Percentiles rank a stretch among this genome's conserved stretches.
Evolutionary conservation across 2,329 filamentous ascomycete species (phyloP).

Genomic region (Beauveria caledonica): DNA sequence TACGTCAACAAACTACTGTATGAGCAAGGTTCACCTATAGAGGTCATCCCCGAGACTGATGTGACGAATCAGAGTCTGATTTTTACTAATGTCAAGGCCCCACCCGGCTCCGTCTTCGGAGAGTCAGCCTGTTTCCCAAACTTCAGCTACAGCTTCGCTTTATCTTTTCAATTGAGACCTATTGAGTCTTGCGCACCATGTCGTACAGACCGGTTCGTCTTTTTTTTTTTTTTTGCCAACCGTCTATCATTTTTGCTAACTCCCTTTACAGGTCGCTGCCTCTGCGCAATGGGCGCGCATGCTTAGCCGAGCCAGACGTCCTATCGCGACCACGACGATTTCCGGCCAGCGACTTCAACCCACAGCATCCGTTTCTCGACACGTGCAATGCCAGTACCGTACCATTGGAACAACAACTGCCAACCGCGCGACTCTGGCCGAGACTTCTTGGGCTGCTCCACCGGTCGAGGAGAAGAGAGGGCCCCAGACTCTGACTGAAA

Average conservation of each 20-base stretch:
- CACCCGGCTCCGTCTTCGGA: slow-evolving; percentile 5
- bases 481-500: slow-evolving; percentile 81
- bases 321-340: not conserved
- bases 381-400: not conserved
- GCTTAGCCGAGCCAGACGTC: not conserved
- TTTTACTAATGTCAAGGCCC: slow-evolving; percentile 1
- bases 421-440: not conserved
- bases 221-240: no score
- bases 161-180: not conserved
- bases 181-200: not conserved
- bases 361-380: not conserved
- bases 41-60: not conserved
- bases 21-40: not conserved
- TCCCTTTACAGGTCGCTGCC: not conserved
- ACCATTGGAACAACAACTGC: not conserved
- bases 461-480: not conserved
- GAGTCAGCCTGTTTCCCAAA: not conserved
- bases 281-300: slow-evolving; percentile 3
- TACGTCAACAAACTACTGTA: not conserved
- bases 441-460: not conserved
- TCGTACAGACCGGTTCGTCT: slow-evolving; percentile 5
- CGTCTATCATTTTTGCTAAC: not conserved
- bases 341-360: not conserved
- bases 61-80: not conserved
- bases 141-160: not conserved